Conservation (phyloP, 2,329 filamentous ascomycete species). For the Aspergillus pseudotamarii region DNA sequence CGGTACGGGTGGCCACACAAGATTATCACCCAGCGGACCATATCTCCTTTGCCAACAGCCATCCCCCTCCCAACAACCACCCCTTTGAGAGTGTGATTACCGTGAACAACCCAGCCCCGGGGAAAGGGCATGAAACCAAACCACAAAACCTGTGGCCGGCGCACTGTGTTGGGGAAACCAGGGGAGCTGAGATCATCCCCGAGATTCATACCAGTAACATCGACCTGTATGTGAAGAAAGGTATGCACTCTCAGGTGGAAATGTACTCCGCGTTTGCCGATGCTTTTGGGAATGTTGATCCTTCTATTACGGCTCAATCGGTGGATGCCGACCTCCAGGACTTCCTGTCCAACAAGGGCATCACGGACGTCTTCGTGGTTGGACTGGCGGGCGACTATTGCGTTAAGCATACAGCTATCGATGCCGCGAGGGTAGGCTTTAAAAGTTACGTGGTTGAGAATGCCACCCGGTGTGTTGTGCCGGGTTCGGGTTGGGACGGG, state of each 20-base stretch:
- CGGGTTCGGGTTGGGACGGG: conserved; percentile 57
- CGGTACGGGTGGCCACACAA: conserved; percentile 78
- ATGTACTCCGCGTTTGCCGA: conserved; percentile 95
- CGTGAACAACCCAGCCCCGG: conserved; percentile 54
- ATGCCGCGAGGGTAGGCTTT: conserved; percentile 77
- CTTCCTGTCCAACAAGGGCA: conserved; percentile 56
- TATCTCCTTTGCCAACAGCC: conserved; percentile 86
- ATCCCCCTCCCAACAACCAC: conserved; percentile 62
- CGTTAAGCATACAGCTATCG: conserved; percentile 77
- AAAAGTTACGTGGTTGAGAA: conserved; percentile 76
- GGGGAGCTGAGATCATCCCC: conserved; percentile 72
- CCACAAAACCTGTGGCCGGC: conserved; percentile 79
- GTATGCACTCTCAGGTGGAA: conserved; percentile 72
- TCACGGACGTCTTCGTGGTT: conserved; percentile 83
- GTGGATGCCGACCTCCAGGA: conserved; percentile 62
- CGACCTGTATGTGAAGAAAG: conserved; percentile 76
- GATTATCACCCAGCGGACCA: conserved; percentile 86
- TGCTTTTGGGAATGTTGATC: conserved; percentile 62
- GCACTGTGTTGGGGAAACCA: conserved; percentile 79
- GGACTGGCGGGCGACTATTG: conserved; percentile 90
- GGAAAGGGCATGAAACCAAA: conserved; percentile 64
- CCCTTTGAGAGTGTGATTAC: conserved; percentile 68
- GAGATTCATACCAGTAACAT: conserved; percentile 66
- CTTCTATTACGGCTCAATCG: conserved; percentile 32
- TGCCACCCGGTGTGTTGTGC: conserved; percentile 73